Evolutionary conservation across 1,284 basidiomycete species (phyloP).

Genomic region (Cerrena zonata): DNA sequence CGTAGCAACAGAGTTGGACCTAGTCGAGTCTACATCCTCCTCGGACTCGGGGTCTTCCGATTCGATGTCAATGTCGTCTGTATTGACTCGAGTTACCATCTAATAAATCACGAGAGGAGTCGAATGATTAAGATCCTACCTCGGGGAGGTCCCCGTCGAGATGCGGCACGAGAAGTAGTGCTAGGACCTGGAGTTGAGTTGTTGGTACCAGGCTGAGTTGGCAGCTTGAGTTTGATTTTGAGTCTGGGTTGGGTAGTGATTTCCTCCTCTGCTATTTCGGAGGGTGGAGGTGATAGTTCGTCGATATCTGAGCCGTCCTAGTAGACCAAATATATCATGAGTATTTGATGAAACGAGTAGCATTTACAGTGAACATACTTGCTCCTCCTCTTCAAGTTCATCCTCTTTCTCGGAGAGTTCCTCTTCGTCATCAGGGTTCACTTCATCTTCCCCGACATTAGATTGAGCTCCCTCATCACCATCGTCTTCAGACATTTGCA

Average conservation of each 20-base stretch:
- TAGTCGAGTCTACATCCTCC: conserved; percentile 48
- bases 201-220: conserved; percentile 15
- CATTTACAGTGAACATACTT: conserved; percentile 15
- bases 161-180: conserved; percentile 10
- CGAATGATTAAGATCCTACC: too few relatives aligned
- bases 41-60: conserved; percentile 17
- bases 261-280: conserved; percentile 8
- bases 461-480: conserved; percentile 17
- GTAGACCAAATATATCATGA: not conserved
- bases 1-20: conserved; percentile 28
- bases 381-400: conserved; percentile 30
- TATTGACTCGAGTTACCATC: not conserved
- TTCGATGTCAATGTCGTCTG: conserved; percentile 8
- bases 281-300: conserved; percentile 28
- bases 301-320: conserved; percentile 32
- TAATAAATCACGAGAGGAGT: too few relatives aligned
- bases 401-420: conserved; percentile 27
- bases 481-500: conserved; percentile 21
- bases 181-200: conserved; percentile 20
- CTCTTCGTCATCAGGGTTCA: conserved; percentile 29
- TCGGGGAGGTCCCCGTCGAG: conserved; percentile 21
- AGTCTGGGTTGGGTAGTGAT: conserved; percentile 30
- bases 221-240: conserved; percentile 63
- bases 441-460: conserved; percentile 19
- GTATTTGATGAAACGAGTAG: not conserved